Evolutionary conservation across 2,329 filamentous ascomycete species (phyloP), one percentile per base, ranked within the genome.

Genomic region (Reticulascus tulasneorum): DNA sequence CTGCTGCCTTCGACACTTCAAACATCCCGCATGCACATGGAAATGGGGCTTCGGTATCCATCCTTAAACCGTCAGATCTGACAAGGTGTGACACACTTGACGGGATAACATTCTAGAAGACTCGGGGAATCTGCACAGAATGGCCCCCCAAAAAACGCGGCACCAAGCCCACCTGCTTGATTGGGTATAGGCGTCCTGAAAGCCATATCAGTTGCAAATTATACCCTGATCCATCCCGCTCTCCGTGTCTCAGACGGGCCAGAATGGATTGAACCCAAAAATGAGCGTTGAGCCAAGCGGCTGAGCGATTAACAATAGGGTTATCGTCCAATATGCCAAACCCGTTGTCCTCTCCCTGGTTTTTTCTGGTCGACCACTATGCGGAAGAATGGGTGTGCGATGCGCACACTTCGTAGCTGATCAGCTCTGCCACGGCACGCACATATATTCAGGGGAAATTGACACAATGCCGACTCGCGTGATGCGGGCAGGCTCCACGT

Each of bases 21-120:
- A n/a, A 38, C 16, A 23, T 15, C 15, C n/a, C 23, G 10, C 30
- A 23, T 22, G 16, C 19, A 23, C 10, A 15, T 8, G 15, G 17
- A 11, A 18, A 15, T 18, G 32, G 29, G 27, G 36, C 31, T 12
- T 17, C 16, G 16, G 26, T 18, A 16, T 7, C 16, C n/a, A n/a
- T n/a, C n/a, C n/a, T n/a, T n/a, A n/a, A n/a, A n/a, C n/a, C n/a
- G n/a, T n/a, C n/a, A n/a, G n/a, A n/a, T n/a, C n/a, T n/a, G 22
- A 16, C 27, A 29, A 9, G 31, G 31, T 40, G 28, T 25, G 13
- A 8, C 24, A 35, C 20, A 31, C 27, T 9, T 31, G 16, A n/a
- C n/a, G n/a, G 18, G 17, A 20, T 16, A 26, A 13, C 15, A 36
- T 36, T 42, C 37, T 36, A 35, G 40, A 42, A 40, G 28, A 36